A percentile compares a stretch with the other conserved stretches of the same genome.
phyloP scores from a whole-genome alignment of 2,329 filamentous ascomycete genomes.

The Colletotrichum sojae region DNA sequence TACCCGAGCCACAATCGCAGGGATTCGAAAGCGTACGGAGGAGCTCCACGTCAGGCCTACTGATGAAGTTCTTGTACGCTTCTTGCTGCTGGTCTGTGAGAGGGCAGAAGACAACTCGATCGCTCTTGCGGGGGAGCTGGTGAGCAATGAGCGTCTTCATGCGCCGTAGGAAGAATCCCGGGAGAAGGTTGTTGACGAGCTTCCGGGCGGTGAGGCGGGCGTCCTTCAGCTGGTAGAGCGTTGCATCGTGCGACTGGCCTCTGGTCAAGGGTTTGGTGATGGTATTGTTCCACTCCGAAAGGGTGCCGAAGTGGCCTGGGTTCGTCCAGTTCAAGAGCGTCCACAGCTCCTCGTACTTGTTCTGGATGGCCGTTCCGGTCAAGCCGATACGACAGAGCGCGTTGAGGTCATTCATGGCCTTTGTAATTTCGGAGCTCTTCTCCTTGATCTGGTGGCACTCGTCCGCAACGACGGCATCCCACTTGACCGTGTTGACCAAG shows the following conservation, averaged over 20 bases:
- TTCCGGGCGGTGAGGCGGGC: constrained; percentile 87
- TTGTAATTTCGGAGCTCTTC: constrained; percentile 80
- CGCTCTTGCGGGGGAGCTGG: constrained; percentile 94
- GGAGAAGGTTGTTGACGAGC: constrained; percentile 88
- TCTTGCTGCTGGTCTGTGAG: constrained; percentile 84
- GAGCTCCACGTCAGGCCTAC: constrained; percentile 76
- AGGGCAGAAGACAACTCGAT: constrained; percentile 95
- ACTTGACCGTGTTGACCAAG: constrained; percentile 84
- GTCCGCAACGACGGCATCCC: constrained; percentile 95
- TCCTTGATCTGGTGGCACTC: constrained; percentile 95
- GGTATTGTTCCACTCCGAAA: constrained; percentile 82
- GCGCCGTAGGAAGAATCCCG: constrained; percentile 89
- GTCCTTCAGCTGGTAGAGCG: constrained; percentile 82
- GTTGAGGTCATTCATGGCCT: constrained; percentile 91
- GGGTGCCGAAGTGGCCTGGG: constrained; percentile 76
- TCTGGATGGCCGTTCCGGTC: constrained; percentile 96
- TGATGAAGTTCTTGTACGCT: constrained; percentile 88
- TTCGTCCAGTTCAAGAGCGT: constrained; percentile 97
- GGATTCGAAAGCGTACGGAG: constrained; percentile 77
- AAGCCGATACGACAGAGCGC: constrained; percentile 92
- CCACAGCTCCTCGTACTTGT: constrained; percentile 98
- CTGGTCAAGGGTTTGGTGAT: constrained; percentile 86
- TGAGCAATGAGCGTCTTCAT: constrained; percentile 95
- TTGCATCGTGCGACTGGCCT: constrained; percentile 95
- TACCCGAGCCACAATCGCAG: constrained; percentile 79